A percentile compares a stretch with the other conserved stretches of the same genome.
Conservation (phyloP, 1,284 basidiomycete genomes). For the Microbotryum scabiosae region DNA sequence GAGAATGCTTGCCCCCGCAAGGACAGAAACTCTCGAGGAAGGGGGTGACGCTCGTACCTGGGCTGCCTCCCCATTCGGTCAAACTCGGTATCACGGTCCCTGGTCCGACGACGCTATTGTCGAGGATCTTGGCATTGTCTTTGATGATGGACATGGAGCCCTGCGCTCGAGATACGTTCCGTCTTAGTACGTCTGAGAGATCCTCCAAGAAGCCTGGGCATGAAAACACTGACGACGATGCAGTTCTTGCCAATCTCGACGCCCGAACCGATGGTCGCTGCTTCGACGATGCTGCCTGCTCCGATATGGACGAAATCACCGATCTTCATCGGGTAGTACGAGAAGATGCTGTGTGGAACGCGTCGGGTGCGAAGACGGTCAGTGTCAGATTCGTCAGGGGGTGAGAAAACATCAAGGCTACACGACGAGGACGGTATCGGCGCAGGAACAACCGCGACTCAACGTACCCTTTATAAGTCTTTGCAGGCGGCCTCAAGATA, state of each 20-base stretch:
- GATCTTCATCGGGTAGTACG: slow-evolving; percentile 96
- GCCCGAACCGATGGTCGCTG: slow-evolving; percentile 85
- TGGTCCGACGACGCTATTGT: slow-evolving; percentile 80
- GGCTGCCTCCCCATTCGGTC: slow-evolving; percentile 77
- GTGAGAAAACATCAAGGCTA: neutral
- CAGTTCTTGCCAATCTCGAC: slow-evolving; percentile 94
- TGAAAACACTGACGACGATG: slow-evolving; percentile 62
- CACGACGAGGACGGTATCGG: neutral
- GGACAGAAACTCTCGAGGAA: neutral
- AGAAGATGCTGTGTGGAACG: slow-evolving; percentile 55
- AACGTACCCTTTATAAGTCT: slow-evolving; percentile 64
- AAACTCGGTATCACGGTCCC: slow-evolving; percentile 87
- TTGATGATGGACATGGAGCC: slow-evolving; percentile 96
- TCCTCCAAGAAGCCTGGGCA: neutral
- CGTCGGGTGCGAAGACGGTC: neutral
- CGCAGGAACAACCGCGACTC: neutral
- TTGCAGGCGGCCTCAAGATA: slow-evolving; percentile 73
- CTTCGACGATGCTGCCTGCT: slow-evolving; percentile 76
- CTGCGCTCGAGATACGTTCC: slow-evolving; percentile 43
- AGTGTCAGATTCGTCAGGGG: neutral
- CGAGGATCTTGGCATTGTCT: slow-evolving; percentile 80
- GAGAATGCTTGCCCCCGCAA: neutral
- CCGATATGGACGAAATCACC: slow-evolving; percentile 93
- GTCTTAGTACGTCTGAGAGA: neutral
- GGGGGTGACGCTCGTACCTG: slow-evolving; percentile 50